Base-by-base conservation (phyloP, 257 asterid genomes). In the Henckelia pumila region DNA sequence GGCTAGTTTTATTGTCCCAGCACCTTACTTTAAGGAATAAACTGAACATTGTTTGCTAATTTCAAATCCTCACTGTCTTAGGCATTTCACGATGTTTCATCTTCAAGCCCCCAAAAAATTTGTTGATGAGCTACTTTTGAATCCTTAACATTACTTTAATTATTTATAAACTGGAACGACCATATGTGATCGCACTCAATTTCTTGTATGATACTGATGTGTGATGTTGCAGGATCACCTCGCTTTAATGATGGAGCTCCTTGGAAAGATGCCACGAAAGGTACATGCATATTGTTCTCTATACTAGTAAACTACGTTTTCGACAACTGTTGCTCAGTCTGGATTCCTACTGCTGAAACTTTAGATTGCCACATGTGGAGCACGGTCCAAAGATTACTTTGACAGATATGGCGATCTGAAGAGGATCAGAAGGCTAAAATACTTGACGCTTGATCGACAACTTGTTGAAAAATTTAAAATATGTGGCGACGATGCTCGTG, bases 221-320 rank as follows among this genome's bases (percentile, higher is more conserved):
- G 33, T 49, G 23, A 52, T 52, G 37, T 58, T 72, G 63, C 78
- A 91, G 99, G 99, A 93, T 83, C 99, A 93, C 79, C 97, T 93
- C 58, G 99, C 99, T 64, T 72, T 86, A 80, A 93, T 93, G 97
- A 93, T 93, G 97, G 99, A 90, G 80, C 75, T 93, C 66, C 97
- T 93, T 53, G 99, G 97, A 29, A 93, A 88, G 89, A 93, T 93
- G 75, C 96, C 96, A 37, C 81, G 85, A 69, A 93, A 93, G 97
- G 99, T 93, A 69, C 69, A 71, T 67, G 69, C 40, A 53, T 70
- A 55, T 64, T 62, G 33, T 35, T 68, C 60, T 75, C 70, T 53
- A 14, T 64, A 44, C 56, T 16, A 56, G 40, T 63, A 58, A 56
- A 52, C 35, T 71, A 47, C 62, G 37, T 24, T 35, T 61, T 47